Evolutionary conservation across 345 rosid genomes (phyloP).

Genomic region (Moricandia arvensis): DNA sequence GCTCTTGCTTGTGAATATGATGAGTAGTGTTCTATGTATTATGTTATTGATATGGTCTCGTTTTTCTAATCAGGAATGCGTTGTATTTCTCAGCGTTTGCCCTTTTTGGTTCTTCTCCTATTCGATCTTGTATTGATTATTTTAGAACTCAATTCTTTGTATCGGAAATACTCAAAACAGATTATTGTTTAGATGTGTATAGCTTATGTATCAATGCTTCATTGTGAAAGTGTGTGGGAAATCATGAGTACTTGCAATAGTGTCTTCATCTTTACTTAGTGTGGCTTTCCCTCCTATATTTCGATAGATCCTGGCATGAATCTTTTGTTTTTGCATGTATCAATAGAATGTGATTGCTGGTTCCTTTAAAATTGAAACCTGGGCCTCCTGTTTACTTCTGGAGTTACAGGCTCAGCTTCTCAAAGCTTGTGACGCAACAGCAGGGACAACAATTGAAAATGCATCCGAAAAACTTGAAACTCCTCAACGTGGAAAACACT

Average conservation of each 20-base stretch:
- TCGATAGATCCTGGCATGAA: neutral
- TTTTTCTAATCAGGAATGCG: too few species aligned
- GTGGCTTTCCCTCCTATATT: neutral
- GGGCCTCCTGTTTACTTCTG: neutral
- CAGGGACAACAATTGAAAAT: conserved; percentile 63
- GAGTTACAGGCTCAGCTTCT: conserved; percentile 60
- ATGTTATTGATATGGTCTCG: neutral
- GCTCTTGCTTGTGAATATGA: neutral
- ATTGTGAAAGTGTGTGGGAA: neutral
- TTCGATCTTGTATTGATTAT: neutral
- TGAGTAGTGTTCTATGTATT: neutral
- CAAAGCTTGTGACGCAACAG: conserved; percentile 62
- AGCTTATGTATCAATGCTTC: neutral
- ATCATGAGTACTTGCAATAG: neutral
- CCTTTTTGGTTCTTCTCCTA: neutral
- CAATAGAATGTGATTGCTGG: neutral
- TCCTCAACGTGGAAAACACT: conserved; percentile 37
- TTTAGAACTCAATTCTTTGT: neutral
- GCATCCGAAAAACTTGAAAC: conserved; percentile 41
- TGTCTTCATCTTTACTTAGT: neutral
- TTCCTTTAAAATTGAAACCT: neutral
- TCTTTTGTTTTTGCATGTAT: neutral
- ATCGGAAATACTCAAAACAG: neutral
- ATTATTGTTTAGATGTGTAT: neutral
- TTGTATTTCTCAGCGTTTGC: too few species aligned